Percentiles rank a stretch among this genome's conserved stretches.
Conservation (phyloP, 805 yeast species). For the Barnettozyma californica region DNA sequence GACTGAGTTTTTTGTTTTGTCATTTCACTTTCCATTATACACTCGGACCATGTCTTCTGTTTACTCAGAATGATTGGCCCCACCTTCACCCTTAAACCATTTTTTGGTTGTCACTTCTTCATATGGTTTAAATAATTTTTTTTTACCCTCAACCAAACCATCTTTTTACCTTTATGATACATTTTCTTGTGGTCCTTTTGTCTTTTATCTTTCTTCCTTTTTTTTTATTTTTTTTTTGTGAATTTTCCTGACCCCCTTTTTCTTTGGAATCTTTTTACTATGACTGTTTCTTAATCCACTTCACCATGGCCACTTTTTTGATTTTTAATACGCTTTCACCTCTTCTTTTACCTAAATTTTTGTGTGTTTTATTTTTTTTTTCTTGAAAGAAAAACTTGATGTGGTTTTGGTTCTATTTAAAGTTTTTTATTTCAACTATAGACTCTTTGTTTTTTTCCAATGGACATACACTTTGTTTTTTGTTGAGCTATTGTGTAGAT, state of each 20-base stretch:
- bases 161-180: neutral
- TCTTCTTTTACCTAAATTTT: neutral
- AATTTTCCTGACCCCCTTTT: no score
- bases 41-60: neutral
- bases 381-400: no score
- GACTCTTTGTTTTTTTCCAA: neutral
- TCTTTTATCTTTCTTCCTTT: no score
- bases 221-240: neutral
- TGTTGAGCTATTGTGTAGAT: neutral
- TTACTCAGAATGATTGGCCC: neutral
- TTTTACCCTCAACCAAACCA: neutral
- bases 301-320: neutral
- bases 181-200: neutral
- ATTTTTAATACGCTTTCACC: neutral
- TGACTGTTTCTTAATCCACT: neutral
- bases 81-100: neutral
- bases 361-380: neutral
- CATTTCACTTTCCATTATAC: neutral
- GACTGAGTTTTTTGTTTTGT: neutral
- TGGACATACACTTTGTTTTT: neutral
- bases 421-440: neutral
- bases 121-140: neutral
- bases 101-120: neutral
- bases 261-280: neutral
- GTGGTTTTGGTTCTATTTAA: neutral